Conservation (phyloP, 2,329 filamentous ascomycete species). For the Hypomyces rosellus region DNA sequence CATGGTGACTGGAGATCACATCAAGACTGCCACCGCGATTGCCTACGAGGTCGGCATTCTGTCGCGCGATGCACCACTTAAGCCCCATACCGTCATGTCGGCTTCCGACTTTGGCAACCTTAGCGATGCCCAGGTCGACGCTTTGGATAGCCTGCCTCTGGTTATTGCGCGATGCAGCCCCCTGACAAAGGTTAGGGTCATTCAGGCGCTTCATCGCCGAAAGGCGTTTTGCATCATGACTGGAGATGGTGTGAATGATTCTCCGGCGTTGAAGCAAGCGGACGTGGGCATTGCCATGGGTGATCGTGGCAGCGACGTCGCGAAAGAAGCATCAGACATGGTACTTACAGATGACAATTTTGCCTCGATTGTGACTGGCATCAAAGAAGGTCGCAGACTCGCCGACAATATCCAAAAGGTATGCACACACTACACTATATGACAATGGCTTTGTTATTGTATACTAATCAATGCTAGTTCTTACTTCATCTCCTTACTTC, state of each 20-base stretch:
- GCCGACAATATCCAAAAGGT: slow-evolving; percentile 73
- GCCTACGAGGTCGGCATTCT: slow-evolving; percentile 60
- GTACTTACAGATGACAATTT: slow-evolving; percentile 87
- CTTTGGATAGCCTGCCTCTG: slow-evolving; percentile 53
- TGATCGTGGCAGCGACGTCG: slow-evolving; percentile 62
- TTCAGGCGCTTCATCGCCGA: slow-evolving; percentile 65
- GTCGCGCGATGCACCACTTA: slow-evolving; percentile 27
- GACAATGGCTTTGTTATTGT: not conserved
- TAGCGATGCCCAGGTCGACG: slow-evolving; percentile 56
- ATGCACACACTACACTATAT: not conserved
- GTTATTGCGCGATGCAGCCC: slow-evolving; percentile 66
- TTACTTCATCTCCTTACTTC: slow-evolving; percentile 61
- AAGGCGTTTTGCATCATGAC: slow-evolving; percentile 68
- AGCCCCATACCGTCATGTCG: slow-evolving; percentile 49
- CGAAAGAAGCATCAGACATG: slow-evolving; percentile 80
- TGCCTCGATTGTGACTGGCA: slow-evolving; percentile 68
- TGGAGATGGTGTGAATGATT: slow-evolving; percentile 70
- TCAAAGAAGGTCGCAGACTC: slow-evolving; percentile 62
- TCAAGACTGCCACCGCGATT: slow-evolving; percentile 61
- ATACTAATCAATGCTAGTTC: slow-evolving; percentile 35
- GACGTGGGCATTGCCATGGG: slow-evolving; percentile 76
- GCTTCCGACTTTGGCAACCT: slow-evolving; percentile 58
- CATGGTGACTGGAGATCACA: slow-evolving; percentile 65
- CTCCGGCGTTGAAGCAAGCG: slow-evolving; percentile 63
- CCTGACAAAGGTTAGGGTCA: slow-evolving; percentile 67